Conservation (phyloP, 257 asterid genomes). For the Solanum chilense region DNA sequence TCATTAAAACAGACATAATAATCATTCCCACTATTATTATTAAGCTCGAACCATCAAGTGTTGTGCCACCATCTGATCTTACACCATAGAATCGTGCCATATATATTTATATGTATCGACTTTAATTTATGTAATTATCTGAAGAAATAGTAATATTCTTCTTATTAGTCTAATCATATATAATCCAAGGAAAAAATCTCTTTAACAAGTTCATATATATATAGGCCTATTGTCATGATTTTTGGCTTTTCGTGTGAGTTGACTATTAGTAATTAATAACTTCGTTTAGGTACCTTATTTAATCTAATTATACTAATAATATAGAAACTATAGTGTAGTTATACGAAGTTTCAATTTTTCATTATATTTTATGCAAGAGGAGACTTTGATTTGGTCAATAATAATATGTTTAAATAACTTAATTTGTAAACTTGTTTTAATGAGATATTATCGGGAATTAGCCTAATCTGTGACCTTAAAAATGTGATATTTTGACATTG, state of each 20-base stretch:
- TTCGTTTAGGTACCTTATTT: background rate
- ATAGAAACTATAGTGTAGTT: background rate
- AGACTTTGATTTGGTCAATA: background rate
- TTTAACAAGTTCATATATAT: background rate
- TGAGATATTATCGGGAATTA: background rate
- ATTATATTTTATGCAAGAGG: background rate
- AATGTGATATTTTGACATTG: too few relatives aligned
- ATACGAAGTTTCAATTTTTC: background rate
- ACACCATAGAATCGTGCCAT: background rate
- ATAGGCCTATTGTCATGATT: background rate
- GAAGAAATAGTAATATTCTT: background rate
- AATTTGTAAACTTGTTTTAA: background rate
- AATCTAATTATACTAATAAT: background rate
- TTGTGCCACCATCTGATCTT: background rate
- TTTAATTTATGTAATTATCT: background rate
- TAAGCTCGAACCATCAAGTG: background rate
- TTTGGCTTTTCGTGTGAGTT: background rate
- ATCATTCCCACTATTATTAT: conserved; percentile 4
- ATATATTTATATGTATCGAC: background rate
- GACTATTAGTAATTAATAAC: background rate
- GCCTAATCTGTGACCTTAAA: background rate
- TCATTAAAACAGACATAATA: background rate
- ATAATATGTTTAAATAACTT: background rate
- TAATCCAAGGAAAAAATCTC: background rate
- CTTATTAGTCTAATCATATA: background rate